These are phyloP conservation scores for Boechera divaricarpa DNA, from an alignment of 345 rosid genomes.

Conservation along the genomic window DNA sequence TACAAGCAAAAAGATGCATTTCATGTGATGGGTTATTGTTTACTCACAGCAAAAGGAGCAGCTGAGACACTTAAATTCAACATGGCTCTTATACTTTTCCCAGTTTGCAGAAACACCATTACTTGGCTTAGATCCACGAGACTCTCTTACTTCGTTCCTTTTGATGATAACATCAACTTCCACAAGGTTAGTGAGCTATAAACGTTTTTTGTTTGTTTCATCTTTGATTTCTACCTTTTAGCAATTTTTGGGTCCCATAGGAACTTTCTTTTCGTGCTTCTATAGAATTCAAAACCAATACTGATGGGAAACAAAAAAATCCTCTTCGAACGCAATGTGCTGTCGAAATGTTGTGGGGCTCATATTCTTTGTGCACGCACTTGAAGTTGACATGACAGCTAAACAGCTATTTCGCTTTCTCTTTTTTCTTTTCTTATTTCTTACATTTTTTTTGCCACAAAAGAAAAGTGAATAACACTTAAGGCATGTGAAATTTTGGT, in stretches of 20 bases:
- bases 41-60: slow-evolving; percentile 93
- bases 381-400: slow-evolving; percentile 56
- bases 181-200: slow-evolving; percentile 71
- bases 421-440: background rate
- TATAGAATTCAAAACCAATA: slow-evolving; percentile 40
- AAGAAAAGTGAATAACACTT: background rate
- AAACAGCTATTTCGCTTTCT: slow-evolving; percentile 21
- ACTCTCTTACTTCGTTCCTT: slow-evolving; percentile 76
- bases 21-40: slow-evolving; percentile 88
- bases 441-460: background rate
- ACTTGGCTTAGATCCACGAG: slow-evolving; percentile 94
- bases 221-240: slow-evolving; percentile 46
- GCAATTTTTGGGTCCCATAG: slow-evolving; percentile 48
- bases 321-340: slow-evolving; percentile 45
- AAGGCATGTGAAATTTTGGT: background rate
- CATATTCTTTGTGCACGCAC: slow-evolving; percentile 45
- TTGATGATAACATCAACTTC: slow-evolving; percentile 97
- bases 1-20: slow-evolving; percentile 78
- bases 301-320: slow-evolving; percentile 31
- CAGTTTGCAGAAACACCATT: slow-evolving; percentile 93
- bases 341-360: slow-evolving; percentile 37
- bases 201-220: background rate
- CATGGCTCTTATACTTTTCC: slow-evolving; percentile 96
- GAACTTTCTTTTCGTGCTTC: slow-evolving; percentile 40
- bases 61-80: slow-evolving; percentile 94